Conservation (phyloP, 441 rosid species). For the Euphorbia corollata region DNA sequence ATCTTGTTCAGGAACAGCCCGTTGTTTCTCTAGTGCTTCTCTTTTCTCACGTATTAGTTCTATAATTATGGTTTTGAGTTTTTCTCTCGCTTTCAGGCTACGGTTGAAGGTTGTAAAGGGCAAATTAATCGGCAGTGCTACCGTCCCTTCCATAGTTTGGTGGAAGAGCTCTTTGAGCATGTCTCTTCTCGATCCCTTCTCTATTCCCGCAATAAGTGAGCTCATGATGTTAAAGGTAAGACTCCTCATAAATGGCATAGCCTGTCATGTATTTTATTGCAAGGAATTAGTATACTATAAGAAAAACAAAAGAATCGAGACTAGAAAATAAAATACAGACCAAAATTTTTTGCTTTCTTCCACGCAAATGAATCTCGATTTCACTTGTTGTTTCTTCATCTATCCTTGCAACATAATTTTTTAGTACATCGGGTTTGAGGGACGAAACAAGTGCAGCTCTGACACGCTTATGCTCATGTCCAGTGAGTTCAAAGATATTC, state of each 20-base stretch:
- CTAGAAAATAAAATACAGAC: constrained; percentile 5
- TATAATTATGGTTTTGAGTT: neutral
- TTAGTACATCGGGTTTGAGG: constrained; percentile 33
- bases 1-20: neutral
- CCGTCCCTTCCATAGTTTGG: neutral
- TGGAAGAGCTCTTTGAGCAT: neutral
- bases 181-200: neutral
- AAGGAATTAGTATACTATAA: too few species aligned
- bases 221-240: neutral
- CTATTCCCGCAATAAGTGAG: neutral
- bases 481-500: too few species aligned
- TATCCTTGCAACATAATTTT: constrained; percentile 28
- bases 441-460: constrained; percentile 31
- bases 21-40: neutral
- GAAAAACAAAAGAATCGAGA: too few species aligned
- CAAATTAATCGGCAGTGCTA: neutral
- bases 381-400: constrained; percentile 25
- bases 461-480: too few species aligned
- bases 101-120: neutral
- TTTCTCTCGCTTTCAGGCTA: neutral
- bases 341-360: constrained; percentile 22
- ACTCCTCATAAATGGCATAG: too few species aligned
- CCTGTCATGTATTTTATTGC: too few species aligned
- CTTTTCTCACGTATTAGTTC: neutral
- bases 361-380: constrained; percentile 25